Percentiles rank a stretch among this genome's conserved stretches.
These are phyloP conservation scores for Auxenochlorella pyrenoidosa DNA, from an alignment of 139 green algal species.

Conservation along the genomic window DNA sequence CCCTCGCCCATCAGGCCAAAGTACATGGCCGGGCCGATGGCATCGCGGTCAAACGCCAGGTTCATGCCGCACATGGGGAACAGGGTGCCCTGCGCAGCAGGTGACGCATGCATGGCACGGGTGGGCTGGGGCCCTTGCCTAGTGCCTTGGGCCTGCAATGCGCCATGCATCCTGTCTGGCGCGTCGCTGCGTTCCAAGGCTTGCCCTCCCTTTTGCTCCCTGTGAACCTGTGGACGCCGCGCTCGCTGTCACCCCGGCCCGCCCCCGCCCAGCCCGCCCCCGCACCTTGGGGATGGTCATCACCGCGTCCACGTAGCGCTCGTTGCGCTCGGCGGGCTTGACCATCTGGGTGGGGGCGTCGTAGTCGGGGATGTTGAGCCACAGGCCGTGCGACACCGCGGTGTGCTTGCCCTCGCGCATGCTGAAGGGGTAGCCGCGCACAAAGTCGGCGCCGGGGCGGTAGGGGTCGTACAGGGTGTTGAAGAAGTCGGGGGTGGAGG, in stretches of 20 bases:
- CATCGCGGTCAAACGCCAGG: constrained; percentile 90
- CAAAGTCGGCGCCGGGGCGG: constrained; percentile 80
- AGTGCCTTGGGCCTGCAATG: no score
- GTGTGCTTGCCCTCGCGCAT: constrained; percentile 92
- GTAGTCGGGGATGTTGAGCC: constrained; percentile 99
- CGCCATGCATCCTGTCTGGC: no score
- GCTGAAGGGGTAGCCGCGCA: constrained; percentile 80
- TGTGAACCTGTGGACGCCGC: no score
- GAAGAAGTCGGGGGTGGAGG: constrained; percentile 97
- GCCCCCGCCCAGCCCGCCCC: background rate
- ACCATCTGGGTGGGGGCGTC: constrained; percentile 98
- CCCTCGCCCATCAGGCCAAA: constrained; percentile 98
- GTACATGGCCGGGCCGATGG: constrained; percentile 97
- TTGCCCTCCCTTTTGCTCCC: no score
- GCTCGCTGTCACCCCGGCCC: no score
- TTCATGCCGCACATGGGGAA: constrained; percentile 99
- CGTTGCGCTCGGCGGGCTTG: constrained; percentile 96
- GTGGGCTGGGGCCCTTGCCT: background rate
- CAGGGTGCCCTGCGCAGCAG: constrained; percentile 74
- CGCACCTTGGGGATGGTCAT: constrained; percentile 93
- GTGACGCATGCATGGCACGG: no score
- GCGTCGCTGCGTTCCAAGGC: no score
- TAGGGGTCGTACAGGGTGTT: constrained; percentile 99
- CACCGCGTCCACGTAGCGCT: constrained; percentile 93
- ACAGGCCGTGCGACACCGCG: constrained; percentile 94